These are phyloP conservation scores for Cyanidiococcus yangmingshanensis DNA, from an alignment of 23 red algal genomes.

Conservation along the genomic window DNA sequence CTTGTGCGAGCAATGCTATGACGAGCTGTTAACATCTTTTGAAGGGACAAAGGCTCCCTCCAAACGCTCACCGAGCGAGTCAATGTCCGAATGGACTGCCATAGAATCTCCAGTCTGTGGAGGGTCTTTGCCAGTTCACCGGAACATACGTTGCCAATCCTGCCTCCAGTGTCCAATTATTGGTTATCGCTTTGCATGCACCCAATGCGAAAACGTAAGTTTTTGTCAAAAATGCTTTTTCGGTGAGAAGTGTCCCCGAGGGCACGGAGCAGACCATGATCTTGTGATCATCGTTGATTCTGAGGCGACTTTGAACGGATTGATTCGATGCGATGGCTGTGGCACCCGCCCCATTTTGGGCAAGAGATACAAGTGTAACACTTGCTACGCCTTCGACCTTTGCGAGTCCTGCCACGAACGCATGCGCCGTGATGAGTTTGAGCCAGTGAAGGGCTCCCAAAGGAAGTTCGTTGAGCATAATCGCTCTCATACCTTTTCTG, in stretches of 20 bases:
- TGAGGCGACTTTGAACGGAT: neutral
- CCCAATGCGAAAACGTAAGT: conserved; percentile 8
- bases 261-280: conserved; percentile 22
- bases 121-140: conserved; percentile 25
- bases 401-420: conserved; percentile 23
- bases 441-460: neutral
- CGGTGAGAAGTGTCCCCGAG: conserved; percentile 9
- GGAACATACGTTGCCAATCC: conserved; percentile 14
- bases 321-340: conserved; percentile 23
- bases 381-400: conserved; percentile 22
- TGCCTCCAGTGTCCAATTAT: conserved; percentile 36
- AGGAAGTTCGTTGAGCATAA: neutral
- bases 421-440: neutral
- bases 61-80: neutral
- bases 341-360: conserved; percentile 23
- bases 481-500: conserved; percentile 6
- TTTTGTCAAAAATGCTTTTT: conserved; percentile 41
- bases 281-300: conserved; percentile 22
- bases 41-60: conserved; percentile 13
- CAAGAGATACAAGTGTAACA: conserved; percentile 20
- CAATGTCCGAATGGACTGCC: conserved; percentile 19
- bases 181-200: conserved; percentile 31
- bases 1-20: conserved; percentile 26
- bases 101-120: conserved; percentile 23
- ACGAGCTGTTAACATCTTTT: conserved; percentile 22